These are phyloP conservation scores for Starmerella ratchasimensis DNA, from an alignment of 805 yeast species.

Conservation along the genomic window DNA sequence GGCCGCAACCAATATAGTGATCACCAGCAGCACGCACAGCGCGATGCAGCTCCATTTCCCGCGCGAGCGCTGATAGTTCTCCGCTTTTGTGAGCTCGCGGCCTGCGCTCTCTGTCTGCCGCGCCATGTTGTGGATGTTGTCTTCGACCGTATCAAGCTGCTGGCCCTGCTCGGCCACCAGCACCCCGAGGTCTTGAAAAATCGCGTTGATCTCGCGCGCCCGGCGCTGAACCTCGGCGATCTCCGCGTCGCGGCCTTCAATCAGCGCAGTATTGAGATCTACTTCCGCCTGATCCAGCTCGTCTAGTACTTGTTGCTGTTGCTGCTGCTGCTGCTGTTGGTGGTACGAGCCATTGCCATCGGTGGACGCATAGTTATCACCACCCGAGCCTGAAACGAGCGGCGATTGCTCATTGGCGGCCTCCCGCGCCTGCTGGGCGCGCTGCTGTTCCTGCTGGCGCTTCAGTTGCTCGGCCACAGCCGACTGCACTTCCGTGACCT, in stretches of 20 bases:
- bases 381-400: too few relatives aligned
- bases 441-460: constrained; percentile 3
- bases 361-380: background rate
- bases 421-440: background rate
- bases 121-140: constrained; percentile 51
- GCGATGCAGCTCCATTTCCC: constrained; percentile 64
- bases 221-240: constrained; percentile 62
- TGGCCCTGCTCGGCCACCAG: constrained; percentile 75
- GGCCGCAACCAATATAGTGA: constrained; percentile 38
- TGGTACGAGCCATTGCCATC: constrained; percentile 4
- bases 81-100: constrained; percentile 57
- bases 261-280: constrained; percentile 25
- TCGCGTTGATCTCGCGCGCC: constrained; percentile 70
- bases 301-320: constrained; percentile 29
- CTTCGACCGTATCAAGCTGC: constrained; percentile 72
- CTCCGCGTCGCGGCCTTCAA: constrained; percentile 62
- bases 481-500: constrained; percentile 9
- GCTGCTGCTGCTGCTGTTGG: constrained; percentile 19
- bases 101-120: constrained; percentile 57
- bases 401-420: constrained; percentile 2
- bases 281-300: constrained; percentile 24
- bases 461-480: constrained; percentile 8
- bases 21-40: constrained; percentile 44
- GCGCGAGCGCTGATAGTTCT: constrained; percentile 54
- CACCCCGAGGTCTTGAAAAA: constrained; percentile 66